Percentiles rank a stretch among this genome's conserved stretches.
Conservation (phyloP, 192 early-diverging fungal genomes). For the Podila verticillata region DNA sequence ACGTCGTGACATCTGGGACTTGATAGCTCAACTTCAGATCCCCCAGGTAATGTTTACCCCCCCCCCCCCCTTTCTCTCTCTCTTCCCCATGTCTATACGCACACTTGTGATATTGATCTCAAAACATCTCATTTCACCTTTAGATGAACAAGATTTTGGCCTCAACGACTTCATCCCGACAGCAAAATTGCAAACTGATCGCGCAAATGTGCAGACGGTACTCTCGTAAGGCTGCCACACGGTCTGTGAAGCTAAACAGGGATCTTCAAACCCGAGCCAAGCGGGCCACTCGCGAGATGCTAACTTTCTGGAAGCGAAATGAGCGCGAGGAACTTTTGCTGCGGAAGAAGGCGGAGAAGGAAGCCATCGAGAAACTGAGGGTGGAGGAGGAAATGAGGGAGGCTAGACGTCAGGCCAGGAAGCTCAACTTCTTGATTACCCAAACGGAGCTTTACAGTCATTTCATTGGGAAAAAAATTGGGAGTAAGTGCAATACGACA, state of each 20-base stretch:
- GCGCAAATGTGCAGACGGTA: constrained; percentile 79
- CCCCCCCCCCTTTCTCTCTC: no score
- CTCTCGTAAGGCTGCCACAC: constrained; percentile 64
- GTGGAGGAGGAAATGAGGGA: constrained; percentile 88
- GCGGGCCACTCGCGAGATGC: constrained; percentile 69
- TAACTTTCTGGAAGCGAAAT: constrained; percentile 90
- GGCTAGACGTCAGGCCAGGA: constrained; percentile 83
- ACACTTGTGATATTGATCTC: not conserved
- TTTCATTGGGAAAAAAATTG: constrained; percentile 88
- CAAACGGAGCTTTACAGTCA: constrained; percentile 94
- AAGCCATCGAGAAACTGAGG: constrained; percentile 79
- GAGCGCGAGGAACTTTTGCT: constrained; percentile 90
- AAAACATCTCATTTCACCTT: not conserved
- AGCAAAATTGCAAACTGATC: constrained; percentile 74
- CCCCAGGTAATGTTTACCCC: constrained; percentile 21
- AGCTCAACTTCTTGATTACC: constrained; percentile 92
- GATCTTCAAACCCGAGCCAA: constrained; percentile 71
- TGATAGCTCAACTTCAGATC: constrained; percentile 42
- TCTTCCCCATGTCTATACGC: not conserved
- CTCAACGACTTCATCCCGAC: constrained; percentile 53
- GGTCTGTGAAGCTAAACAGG: constrained; percentile 63
- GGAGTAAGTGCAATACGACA: constrained; percentile 33
- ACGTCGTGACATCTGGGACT: constrained; percentile 42
- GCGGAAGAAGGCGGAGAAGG: constrained; percentile 88
- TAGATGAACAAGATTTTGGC: constrained; percentile 61